These are phyloP conservation scores for Malbranchea cinnamomea DNA, from an alignment of 2,329 filamentous ascomycete genomes.

Conservation along the genomic window DNA sequence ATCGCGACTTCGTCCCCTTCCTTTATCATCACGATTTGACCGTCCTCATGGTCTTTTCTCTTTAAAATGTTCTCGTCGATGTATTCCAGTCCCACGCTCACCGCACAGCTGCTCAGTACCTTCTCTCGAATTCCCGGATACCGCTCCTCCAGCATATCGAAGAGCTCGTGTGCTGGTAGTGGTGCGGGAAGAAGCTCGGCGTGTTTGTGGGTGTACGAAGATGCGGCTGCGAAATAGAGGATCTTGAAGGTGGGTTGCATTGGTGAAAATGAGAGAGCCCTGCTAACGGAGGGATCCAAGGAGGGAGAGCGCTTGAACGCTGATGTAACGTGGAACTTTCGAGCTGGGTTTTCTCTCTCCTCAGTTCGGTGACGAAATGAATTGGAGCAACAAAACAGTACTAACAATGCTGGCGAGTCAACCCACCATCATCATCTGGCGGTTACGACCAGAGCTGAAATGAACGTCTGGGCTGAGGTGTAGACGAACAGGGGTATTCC, in stretches of 20 bases:
- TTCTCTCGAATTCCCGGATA: slow-evolving; percentile 28
- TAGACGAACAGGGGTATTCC: too few relatives aligned
- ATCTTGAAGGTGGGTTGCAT: slow-evolving; percentile 25
- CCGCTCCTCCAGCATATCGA: slow-evolving; percentile 21
- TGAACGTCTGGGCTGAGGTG: too few relatives aligned
- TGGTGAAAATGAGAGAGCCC: too few relatives aligned
- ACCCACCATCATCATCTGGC: too few relatives aligned
- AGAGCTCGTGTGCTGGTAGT: slow-evolving; percentile 23
- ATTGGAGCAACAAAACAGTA: too few relatives aligned
- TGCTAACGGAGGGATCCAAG: too few relatives aligned
- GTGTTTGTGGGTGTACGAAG: slow-evolving; percentile 25
- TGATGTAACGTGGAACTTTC: too few relatives aligned
- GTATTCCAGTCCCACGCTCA: slow-evolving; percentile 31
- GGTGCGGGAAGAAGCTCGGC: slow-evolving; percentile 28
- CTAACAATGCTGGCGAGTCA: too few relatives aligned
- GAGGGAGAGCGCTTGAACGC: too few relatives aligned
- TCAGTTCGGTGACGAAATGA: too few relatives aligned
- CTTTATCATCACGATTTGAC: slow-evolving; percentile 17
- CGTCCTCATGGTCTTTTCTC: slow-evolving; percentile 11
- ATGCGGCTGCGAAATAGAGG: slow-evolving; percentile 32
- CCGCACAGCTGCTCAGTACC: slow-evolving; percentile 25
- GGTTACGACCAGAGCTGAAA: too few relatives aligned
- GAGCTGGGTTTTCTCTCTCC: too few relatives aligned
- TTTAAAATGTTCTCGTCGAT: slow-evolving; percentile 21
- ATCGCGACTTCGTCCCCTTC: slow-evolving; percentile 30